Base-by-base conservation (phyloP, 2,329 filamentous ascomycete species). In the Nannizzia gypsea region DNA sequence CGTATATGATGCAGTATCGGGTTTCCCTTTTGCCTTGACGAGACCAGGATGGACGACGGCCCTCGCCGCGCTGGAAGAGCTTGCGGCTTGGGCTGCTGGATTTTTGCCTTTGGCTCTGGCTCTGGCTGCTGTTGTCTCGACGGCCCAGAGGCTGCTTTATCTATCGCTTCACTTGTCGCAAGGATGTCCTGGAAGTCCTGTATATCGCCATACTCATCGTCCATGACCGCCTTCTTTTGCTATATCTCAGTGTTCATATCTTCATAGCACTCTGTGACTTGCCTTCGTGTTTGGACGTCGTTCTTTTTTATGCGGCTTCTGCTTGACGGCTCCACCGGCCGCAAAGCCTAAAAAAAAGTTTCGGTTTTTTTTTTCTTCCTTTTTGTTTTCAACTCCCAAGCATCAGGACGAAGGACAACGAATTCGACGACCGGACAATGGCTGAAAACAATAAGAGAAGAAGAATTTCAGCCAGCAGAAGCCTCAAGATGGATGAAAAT, bases 11-110 rank as follows among this genome's bases (percentile, higher is more conserved):
- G 87, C 31, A 99, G 77, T 56, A 97, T 88, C 0, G 93, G 93
- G 67, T 99, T 99, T 63, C 92, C 93, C 73, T 95, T 95, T 73
- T 99, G 91, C 44, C 91, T 85, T 15, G 89, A 87, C 38, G 91
- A 96, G 31, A 97, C 91, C 20, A 95, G 81, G 65, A 97, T 95
- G 3, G 87, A 84, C 15, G 88, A 90, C 3, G 87, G 86, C 1
- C 83, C 78, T 57, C 80, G 71, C 64, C 82, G 78, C 62, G 83
- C 81, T 0, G 89, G 82, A 2, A 96, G 80, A n/a, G 84, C 86
- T 75, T 96, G 91, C 0, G 91, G 92, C 61, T 86, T 95, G 9
- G 90, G 91, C 73, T 96, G 92, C 36, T 92, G 85, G 26, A 95
- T 80, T 68, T 85, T 87, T 42, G 77, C 69, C 71, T 2, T 72